Percentiles rank a stretch among this genome's conserved stretches.
Evolutionary conservation across 208 protist species (phyloP).

Genomic region (Balamuthia mandrillaris): DNA sequence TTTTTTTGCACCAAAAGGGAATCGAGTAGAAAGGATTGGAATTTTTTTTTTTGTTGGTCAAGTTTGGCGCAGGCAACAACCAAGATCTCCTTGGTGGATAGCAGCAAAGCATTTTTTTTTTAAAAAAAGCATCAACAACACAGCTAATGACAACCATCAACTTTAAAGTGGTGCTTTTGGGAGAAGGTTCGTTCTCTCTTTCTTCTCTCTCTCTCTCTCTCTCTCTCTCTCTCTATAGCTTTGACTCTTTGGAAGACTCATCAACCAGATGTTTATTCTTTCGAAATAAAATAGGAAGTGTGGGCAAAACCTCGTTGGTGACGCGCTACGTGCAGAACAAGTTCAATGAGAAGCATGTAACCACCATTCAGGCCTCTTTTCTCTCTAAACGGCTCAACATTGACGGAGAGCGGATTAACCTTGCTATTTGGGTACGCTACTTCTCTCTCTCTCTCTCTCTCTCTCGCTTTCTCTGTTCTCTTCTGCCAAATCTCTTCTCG

Average conservation of each 20-base stretch:
- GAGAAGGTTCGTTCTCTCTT: slow-evolving; percentile 20
- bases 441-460: neutral
- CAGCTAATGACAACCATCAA: slow-evolving; percentile 21
- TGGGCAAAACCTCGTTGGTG: slow-evolving; percentile 75
- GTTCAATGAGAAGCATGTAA: slow-evolving; percentile 65
- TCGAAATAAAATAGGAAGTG: slow-evolving; percentile 56
- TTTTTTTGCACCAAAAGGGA: too few species aligned
- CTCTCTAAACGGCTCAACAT: slow-evolving; percentile 62
- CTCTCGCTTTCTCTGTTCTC: too few species aligned
- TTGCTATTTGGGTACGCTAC: slow-evolving; percentile 65
- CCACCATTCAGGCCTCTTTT: slow-evolving; percentile 68
- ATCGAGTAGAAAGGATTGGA: too few species aligned
- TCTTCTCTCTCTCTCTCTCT: neutral
- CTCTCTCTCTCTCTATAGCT: neutral
- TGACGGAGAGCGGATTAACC: slow-evolving; percentile 47
- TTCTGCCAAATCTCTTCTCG: too few species aligned
- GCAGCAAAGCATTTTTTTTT: too few species aligned
- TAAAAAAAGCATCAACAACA: too few species aligned
- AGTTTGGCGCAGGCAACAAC: too few species aligned
- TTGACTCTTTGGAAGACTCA: neutral
- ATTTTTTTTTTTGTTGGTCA: too few species aligned
- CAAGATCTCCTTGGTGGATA: too few species aligned
- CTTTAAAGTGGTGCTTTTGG: slow-evolving; percentile 43
- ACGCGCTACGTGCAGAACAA: slow-evolving; percentile 68
- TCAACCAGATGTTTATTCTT: neutral